Conservation (phyloP, 192 early-diverging fungal genomes). For the Mortierella antarctica region DNA sequence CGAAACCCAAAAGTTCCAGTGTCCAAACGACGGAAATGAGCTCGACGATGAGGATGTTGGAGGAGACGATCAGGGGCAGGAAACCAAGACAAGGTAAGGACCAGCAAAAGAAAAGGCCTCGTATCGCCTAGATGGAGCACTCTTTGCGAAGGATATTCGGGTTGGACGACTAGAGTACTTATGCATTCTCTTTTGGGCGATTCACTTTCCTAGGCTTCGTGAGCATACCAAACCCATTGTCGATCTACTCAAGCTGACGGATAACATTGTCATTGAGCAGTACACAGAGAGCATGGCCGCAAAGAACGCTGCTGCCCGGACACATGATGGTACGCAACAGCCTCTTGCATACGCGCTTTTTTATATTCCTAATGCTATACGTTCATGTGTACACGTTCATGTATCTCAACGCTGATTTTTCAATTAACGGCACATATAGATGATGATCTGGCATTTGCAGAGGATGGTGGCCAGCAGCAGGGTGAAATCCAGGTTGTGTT, state of each 20-base stretch:
- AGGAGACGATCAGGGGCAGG: conserved; percentile 44
- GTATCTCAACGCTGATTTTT: not conserved
- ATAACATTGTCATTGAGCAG: conserved; percentile 47
- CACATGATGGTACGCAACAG: conserved; percentile 33
- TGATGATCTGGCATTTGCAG: conserved; percentile 71
- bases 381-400: not conserved
- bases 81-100: conserved; percentile 41
- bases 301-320: conserved; percentile 52
- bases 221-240: conserved; percentile 80
- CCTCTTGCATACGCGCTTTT: not conserved
- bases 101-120: not conserved
- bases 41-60: conserved; percentile 36
- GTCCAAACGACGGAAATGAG: conserved; percentile 23
- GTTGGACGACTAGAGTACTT: not conserved
- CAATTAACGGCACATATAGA: conserved; percentile 35
- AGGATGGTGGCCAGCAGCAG: conserved; percentile 69
- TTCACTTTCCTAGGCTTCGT: conserved; percentile 59
- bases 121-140: not conserved
- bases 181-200: not conserved
- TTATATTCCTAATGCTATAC: not conserved
- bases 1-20: conserved; percentile 19
- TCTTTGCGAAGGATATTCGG: too few relatives aligned
- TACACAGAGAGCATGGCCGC: conserved; percentile 56
- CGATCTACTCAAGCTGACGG: conserved; percentile 74
- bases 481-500: conserved; percentile 80